A percentile compares a stretch with the other conserved stretches of the same genome.
Conservation (phyloP, 73 alveolate species). For the Paramecium bursaria region DNA sequence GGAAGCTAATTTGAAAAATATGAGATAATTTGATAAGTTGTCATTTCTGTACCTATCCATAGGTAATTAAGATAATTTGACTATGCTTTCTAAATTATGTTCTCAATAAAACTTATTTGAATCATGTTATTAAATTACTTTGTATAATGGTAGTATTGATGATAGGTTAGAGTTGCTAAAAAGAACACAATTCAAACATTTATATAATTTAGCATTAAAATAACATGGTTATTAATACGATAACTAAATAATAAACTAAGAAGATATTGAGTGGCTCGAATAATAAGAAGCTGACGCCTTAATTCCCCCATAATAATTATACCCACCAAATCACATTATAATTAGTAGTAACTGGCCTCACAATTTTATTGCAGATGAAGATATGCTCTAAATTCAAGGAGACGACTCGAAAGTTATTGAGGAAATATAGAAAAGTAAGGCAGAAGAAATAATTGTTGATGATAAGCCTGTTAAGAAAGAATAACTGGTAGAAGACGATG, state of each 20-base stretch:
- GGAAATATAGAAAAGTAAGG: background rate
- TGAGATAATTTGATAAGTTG: slow-evolving; percentile 49
- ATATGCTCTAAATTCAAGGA: background rate
- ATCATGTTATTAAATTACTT: slow-evolving; percentile 20
- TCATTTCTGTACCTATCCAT: slow-evolving; percentile 30
- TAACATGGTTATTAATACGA: background rate
- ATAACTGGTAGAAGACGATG: background rate
- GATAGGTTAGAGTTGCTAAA: slow-evolving; percentile 33
- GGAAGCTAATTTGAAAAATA: slow-evolving; percentile 50
- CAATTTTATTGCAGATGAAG: slow-evolving; percentile 21
- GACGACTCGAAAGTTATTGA: background rate
- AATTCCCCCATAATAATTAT: too few relatives aligned
- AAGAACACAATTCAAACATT: slow-evolving; percentile 2
- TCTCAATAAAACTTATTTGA: slow-evolving; percentile 5
- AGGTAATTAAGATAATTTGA: slow-evolving; percentile 49
- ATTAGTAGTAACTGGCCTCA: slow-evolving; percentile 53
- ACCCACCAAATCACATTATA: slow-evolving; percentile 10
- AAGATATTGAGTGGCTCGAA: slow-evolving; percentile 36
- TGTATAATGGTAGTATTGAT: slow-evolving; percentile 23
- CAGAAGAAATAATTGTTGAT: background rate
- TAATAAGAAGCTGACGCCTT: slow-evolving; percentile 1
- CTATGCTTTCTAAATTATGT: slow-evolving; percentile 24
- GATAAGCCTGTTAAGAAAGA: background rate
- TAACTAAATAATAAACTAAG: background rate
- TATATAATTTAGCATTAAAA: background rate